phyloP scores from a whole-genome alignment of 345 rosid genomes.

The Odontarrhena argentea region DNA sequence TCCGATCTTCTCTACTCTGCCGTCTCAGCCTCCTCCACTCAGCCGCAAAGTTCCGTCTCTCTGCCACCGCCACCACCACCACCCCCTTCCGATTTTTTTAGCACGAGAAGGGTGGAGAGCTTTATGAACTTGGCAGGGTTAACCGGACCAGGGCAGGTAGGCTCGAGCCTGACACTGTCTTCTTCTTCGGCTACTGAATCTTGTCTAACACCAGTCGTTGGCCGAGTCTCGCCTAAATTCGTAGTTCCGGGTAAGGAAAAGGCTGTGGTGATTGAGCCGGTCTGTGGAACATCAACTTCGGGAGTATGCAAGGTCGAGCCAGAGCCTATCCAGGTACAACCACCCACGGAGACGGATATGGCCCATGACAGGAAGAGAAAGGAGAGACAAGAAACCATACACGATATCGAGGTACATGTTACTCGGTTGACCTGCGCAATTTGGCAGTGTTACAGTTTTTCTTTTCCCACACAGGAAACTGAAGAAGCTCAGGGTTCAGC shows the following conservation, averaged over 20 bases:
- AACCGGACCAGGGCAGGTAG: slow-evolving; percentile 17
- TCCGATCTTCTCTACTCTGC: slow-evolving; percentile 50
- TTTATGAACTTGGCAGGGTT: slow-evolving; percentile 23
- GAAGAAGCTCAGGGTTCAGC: slow-evolving; percentile 56
- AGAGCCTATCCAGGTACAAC: slow-evolving; percentile 8
- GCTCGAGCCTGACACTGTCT: slow-evolving; percentile 3
- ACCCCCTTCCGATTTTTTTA: background rate
- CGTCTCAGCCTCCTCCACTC: slow-evolving; percentile 1
- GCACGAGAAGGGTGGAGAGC: slow-evolving; percentile 21
- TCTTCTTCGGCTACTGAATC: slow-evolving; percentile 5
- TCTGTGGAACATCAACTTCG: slow-evolving; percentile 12
- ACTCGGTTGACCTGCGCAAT: background rate
- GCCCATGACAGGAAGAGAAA: slow-evolving; percentile 17
- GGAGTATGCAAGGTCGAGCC: background rate
- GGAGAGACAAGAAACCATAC: slow-evolving; percentile 21
- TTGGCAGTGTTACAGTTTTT: background rate
- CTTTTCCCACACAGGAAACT: background rate
- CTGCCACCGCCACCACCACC: background rate
- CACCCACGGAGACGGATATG: background rate
- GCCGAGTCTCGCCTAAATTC: slow-evolving; percentile 16
- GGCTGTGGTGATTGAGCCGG: slow-evolving; percentile 5
- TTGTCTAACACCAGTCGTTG: background rate
- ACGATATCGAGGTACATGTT: background rate
- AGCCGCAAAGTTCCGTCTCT: slow-evolving; percentile 1
- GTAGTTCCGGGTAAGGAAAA: slow-evolving; percentile 19